These are phyloP conservation scores for Viridothelium virens DNA, from an alignment of 495 filamentous ascomycete genomes.

Conservation along the genomic window DNA sequence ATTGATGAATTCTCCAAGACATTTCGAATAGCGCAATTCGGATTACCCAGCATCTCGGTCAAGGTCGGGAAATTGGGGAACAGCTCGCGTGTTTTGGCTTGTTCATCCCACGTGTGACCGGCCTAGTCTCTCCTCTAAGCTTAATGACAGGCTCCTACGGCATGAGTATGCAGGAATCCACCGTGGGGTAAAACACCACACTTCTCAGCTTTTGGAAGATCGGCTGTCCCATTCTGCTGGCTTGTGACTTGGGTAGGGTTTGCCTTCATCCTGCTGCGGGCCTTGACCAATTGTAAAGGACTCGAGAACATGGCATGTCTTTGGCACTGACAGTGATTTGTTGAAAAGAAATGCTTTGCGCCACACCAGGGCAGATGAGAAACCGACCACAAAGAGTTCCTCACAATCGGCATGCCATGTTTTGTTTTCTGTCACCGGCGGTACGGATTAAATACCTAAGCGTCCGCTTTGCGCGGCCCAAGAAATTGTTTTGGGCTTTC, in stretches of 20 bases:
- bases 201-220: conserved; percentile 21
- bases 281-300: neutral
- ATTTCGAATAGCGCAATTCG: neutral
- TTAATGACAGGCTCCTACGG: conserved; percentile 20
- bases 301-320: neutral
- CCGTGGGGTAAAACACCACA: conserved; percentile 2
- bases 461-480: too few species aligned
- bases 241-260: neutral
- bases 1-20: neutral
- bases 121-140: conserved; percentile 17
- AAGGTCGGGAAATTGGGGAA: conserved; percentile 15
- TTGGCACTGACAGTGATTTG: neutral
- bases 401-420: too few species aligned
- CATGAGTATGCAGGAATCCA: conserved; percentile 20
- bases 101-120: conserved; percentile 17
- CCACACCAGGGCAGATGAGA: too few species aligned
- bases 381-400: too few species aligned
- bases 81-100: conserved; percentile 18
- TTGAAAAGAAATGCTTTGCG: too few species aligned
- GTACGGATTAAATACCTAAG: too few species aligned
- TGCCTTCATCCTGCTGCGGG: neutral
- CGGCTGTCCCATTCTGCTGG: conserved; percentile 13
- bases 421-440: too few species aligned
- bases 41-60: conserved; percentile 10
- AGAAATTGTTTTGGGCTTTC: too few species aligned